phyloP scores from a whole-genome alignment of 441 rosid species.

The Sinapis alba region DNA sequence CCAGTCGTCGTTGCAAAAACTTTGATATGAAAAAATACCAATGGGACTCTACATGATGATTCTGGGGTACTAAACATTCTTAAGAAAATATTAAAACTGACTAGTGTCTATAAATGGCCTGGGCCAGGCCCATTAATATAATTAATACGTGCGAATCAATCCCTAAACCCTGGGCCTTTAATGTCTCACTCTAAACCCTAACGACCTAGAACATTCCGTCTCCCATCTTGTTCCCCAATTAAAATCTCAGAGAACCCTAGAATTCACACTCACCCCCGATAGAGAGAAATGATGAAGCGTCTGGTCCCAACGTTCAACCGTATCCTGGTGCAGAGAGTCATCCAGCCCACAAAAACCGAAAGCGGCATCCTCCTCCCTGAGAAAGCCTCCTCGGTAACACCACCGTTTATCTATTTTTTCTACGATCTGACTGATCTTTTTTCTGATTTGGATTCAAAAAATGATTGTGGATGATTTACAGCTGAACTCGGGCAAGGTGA shows the following conservation, averaged over 20 bases:
- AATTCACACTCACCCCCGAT: not conserved
- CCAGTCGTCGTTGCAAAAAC: no score
- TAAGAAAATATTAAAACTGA: no score
- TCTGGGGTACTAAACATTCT: no score
- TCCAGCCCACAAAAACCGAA: conserved; percentile 64
- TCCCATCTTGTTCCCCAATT: not conserved
- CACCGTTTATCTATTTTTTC: not conserved
- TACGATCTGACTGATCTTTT: not conserved
- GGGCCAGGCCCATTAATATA: not conserved
- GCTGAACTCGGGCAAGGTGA: conserved; percentile 67
- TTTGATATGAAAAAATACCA: no score
- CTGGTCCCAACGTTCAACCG: conserved; percentile 64
- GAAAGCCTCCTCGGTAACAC: conserved; percentile 49
- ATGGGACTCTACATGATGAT: no score
- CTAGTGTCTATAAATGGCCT: not conserved
- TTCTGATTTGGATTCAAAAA: not conserved
- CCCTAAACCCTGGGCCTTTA: not conserved
- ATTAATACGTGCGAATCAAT: not conserved
- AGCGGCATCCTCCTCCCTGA: conserved; percentile 68
- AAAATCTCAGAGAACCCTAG: conserved; percentile 27
- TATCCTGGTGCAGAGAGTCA: conserved; percentile 54
- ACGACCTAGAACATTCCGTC: not conserved
- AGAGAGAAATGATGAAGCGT: conserved; percentile 51
- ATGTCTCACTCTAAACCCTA: not conserved
- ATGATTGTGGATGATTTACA: conserved; percentile 24